Evolutionary conservation across 306 rosid genomes (phyloP).

Genomic region (Canavalia ensiformis): DNA sequence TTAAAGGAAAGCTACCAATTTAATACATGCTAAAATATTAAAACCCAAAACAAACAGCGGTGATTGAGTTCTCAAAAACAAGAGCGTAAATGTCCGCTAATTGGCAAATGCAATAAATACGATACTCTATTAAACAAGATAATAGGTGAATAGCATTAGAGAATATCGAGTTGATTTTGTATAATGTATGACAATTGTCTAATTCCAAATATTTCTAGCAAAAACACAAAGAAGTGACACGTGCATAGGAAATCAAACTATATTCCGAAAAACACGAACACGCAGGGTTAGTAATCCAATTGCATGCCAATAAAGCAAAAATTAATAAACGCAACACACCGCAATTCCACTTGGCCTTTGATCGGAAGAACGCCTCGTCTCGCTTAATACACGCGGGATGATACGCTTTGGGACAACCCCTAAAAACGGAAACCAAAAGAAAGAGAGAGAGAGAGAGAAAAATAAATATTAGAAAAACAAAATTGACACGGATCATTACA

Average conservation of each 20-base stretch:
- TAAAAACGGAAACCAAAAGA: conserved; percentile 36
- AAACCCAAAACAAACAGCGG: conserved; percentile 14
- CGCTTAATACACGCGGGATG: conserved; percentile 95
- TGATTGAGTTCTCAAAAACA: conserved; percentile 20
- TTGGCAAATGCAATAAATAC: conserved; percentile 31
- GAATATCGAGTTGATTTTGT: conserved; percentile 20
- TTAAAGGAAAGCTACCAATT: conserved; percentile 2
- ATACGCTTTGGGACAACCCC: conserved; percentile 99
- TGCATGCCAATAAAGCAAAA: conserved; percentile 11
- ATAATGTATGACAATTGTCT: background rate
- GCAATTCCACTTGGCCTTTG: conserved; percentile 98
- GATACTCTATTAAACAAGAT: background rate
- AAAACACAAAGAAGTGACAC: conserved; percentile 15
- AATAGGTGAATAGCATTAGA: conserved; percentile 15
- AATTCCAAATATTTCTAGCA: conserved; percentile 7
- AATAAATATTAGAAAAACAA: conserved; percentile 22
- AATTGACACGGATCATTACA: conserved; percentile 22
- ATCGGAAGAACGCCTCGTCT: conserved; percentile 87
- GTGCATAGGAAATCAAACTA: conserved; percentile 33
- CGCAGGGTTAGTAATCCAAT: conserved; percentile 11
- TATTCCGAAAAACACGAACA: background rate
- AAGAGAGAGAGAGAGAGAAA: background rate
- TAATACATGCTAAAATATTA: conserved; percentile 26
- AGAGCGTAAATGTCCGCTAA: background rate
- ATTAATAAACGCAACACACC: conserved; percentile 61